Evolutionary conservation across 805 yeast species (phyloP).

Genomic region (Saturnispora hagleri): DNA sequence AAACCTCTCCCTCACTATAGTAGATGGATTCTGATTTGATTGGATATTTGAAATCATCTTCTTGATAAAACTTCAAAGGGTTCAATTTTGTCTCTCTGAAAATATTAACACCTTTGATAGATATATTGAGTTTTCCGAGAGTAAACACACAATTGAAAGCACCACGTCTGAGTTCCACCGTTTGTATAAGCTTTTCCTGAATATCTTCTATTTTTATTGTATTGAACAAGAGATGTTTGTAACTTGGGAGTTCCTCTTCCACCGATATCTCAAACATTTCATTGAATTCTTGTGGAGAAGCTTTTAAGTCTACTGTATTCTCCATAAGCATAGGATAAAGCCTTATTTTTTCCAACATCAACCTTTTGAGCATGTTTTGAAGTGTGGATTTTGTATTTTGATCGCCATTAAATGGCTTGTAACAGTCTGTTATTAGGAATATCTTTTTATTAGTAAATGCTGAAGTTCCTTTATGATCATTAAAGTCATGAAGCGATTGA

Average conservation of each 20-base stretch:
- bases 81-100: slow-evolving; percentile 25
- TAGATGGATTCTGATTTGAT: slow-evolving; percentile 25
- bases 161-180: slow-evolving; percentile 54
- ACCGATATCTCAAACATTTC: slow-evolving; percentile 9
- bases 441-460: slow-evolving; percentile 48
- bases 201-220: slow-evolving; percentile 37
- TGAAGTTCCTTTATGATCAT: slow-evolving; percentile 31
- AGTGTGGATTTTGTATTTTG: slow-evolving; percentile 37
- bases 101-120: slow-evolving; percentile 65
- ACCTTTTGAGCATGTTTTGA: slow-evolving; percentile 50
- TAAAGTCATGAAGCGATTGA: slow-evolving; percentile 47
- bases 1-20: slow-evolving; percentile 34
- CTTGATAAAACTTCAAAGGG: slow-evolving; percentile 38
- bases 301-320: slow-evolving; percentile 11
- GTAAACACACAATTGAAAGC: slow-evolving; percentile 54
- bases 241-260: slow-evolving; percentile 5
- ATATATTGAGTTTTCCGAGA: slow-evolving; percentile 45
- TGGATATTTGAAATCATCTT: slow-evolving; percentile 22
- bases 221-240: slow-evolving; percentile 28
- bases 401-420: slow-evolving; percentile 45
- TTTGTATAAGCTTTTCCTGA: slow-evolving; percentile 39
- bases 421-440: slow-evolving; percentile 69
- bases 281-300: slow-evolving; percentile 6
- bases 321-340: slow-evolving; percentile 57
- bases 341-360: slow-evolving; percentile 42